Evolutionary conservation across 2,329 filamentous ascomycete genomes (phyloP).

Genomic region (Phymatotrichopsis omnivora): DNA sequence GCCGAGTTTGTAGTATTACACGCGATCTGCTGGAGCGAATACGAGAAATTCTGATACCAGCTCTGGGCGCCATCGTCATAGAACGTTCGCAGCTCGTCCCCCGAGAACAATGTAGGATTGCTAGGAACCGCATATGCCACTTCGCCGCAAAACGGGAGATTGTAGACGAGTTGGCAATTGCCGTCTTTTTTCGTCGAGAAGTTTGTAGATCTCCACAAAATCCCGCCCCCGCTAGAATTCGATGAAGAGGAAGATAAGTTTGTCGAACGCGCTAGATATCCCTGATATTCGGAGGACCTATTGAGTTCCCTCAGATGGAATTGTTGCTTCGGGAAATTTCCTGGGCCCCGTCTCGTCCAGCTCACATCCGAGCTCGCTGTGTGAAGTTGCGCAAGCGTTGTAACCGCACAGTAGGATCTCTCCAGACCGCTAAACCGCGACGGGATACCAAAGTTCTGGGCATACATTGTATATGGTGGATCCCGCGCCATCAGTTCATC

Average conservation of each 20-base stretch:
- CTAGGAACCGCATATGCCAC: constrained; percentile 86
- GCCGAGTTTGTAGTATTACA: constrained; percentile 63
- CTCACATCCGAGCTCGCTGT: constrained; percentile 48
- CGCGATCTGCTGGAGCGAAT: constrained; percentile 70
- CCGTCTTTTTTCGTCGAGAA: constrained; percentile 43
- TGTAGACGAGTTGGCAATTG: constrained; percentile 77
- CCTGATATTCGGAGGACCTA: constrained; percentile 58
- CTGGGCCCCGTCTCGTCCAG: constrained; percentile 59
- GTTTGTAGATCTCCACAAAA: constrained; percentile 19
- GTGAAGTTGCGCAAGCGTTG: constrained; percentile 53
- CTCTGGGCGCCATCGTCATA: constrained; percentile 67
- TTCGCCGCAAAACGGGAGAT: constrained; percentile 79
- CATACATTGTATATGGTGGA: constrained; percentile 66
- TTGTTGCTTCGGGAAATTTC: constrained; percentile 67
- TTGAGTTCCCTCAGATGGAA: constrained; percentile 75
- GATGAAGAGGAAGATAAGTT: constrained; percentile 44
- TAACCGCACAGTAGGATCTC: constrained; percentile 73
- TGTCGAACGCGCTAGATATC: constrained; percentile 53
- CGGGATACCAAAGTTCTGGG: constrained; percentile 46
- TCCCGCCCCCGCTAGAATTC: too few species aligned
- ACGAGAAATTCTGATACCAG: constrained; percentile 68
- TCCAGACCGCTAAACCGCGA: constrained; percentile 56
- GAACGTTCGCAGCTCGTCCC: constrained; percentile 51
- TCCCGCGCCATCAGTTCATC: constrained; percentile 35
- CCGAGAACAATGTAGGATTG: constrained; percentile 53